These are phyloP conservation scores for Senna tora DNA, from an alignment of 306 rosid genomes.

Conservation along the genomic window DNA sequence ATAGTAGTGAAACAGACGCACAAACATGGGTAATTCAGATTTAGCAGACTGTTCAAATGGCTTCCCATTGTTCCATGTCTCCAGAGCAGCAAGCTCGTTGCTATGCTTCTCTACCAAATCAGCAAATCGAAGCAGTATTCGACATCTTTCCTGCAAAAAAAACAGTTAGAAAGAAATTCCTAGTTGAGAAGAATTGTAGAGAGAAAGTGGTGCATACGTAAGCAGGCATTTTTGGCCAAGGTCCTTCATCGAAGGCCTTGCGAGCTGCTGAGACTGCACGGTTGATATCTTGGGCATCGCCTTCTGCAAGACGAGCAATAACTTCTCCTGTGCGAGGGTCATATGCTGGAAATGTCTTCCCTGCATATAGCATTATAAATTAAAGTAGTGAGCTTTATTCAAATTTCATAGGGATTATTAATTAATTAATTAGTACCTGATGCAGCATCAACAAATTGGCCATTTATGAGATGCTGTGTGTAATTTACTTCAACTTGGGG, in stretches of 20 bases:
- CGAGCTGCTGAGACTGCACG: slow-evolving; percentile 95
- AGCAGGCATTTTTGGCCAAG: slow-evolving; percentile 93
- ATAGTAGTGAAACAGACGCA: slow-evolving; percentile 80
- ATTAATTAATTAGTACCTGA: no score
- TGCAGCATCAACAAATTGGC: slow-evolving; percentile 81
- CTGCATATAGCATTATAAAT: slow-evolving; percentile 32
- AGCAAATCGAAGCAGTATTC: slow-evolving; percentile 75
- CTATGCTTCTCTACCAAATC: slow-evolving; percentile 84
- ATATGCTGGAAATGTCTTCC: slow-evolving; percentile 85
- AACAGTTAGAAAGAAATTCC: slow-evolving; percentile 6
- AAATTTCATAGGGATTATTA: neutral
- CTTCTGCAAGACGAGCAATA: slow-evolving; percentile 86
- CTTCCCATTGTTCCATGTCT: slow-evolving; percentile 92
- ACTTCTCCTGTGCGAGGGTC: slow-evolving; percentile 92
- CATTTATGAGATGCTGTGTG: slow-evolving; percentile 81
- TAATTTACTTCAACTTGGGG: slow-evolving; percentile 67
- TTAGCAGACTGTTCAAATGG: slow-evolving; percentile 66
- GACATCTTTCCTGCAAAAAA: slow-evolving; percentile 71
- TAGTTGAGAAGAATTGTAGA: slow-evolving; percentile 4
- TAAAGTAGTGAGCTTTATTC: neutral
- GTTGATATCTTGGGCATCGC: slow-evolving; percentile 75
- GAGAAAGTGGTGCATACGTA: slow-evolving; percentile 56
- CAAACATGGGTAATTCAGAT: slow-evolving; percentile 62
- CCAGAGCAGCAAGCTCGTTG: slow-evolving; percentile 80
- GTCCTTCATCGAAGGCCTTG: slow-evolving; percentile 94